Base-by-base conservation (phyloP, 1,284 basidiomycete genomes). In the Xerocomus minutiporus region DNA sequence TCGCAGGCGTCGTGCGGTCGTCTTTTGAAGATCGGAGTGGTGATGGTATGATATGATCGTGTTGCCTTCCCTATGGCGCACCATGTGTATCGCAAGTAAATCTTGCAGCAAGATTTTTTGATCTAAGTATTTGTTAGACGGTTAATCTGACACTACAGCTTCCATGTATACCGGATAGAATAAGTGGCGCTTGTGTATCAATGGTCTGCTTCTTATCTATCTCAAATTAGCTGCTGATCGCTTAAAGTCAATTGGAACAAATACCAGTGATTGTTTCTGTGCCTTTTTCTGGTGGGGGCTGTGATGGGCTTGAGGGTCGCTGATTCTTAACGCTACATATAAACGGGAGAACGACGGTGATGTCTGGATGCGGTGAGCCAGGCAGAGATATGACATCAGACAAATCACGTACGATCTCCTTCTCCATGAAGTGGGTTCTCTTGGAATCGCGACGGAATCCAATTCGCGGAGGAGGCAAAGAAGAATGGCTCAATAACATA, bases 381-480 rank as follows among this genome's bases (percentile, higher is more conserved):
- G n/a, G 46, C 2, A 45, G 0, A n/a, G 5, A 29, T 13, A 34
- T 4, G 5, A 8, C n/a, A 2, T 44, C 2, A 8, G 13, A 5
- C 8, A 45, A 29, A 51, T 29, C 17, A 66, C 79, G 57, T 59
- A 82, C 81, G 80, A 57, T 82, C 80, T 29, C 75, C 72, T 42
- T 70, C 31, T 0, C 57, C 55, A 4, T 53, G 55, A 1, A 61
- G 57, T 2, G 73, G 63, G 48, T 75, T 66, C 49, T 79, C 76
- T 54, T 79, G 79, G 54, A 78, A 81, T 43, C 78, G 70, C 0
- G 79, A 72, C 1, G 80, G 81, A 50, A 81, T 82, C 74, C 77
- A 78, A 39, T 79, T 78, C 25, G 78, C 63, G 0, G 80, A 78
- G 0, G 79, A 81, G 1, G 80, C 75, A 57, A 81, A 82, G 61